A percentile compares a stretch with the other conserved stretches of the same genome.
Evolutionary conservation across 2,329 filamentous ascomycete species (phyloP).

Genomic region (Cucurbitaria berberidis): DNA sequence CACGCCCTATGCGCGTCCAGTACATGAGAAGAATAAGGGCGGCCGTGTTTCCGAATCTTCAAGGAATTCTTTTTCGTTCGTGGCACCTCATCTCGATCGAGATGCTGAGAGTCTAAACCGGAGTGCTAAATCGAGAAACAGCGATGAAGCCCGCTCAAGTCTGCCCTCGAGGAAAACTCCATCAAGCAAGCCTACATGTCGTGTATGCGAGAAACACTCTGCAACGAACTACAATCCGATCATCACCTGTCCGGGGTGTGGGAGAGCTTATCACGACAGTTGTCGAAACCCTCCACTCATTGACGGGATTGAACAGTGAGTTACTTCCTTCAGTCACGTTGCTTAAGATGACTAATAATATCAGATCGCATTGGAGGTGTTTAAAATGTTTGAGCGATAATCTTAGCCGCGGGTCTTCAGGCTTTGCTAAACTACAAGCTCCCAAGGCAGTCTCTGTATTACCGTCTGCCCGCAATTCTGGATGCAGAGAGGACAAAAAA

Average conservation of each 20-base stretch:
- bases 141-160: conserved; percentile 11
- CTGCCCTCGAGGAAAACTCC: conserved; percentile 6
- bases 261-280: conserved; percentile 43
- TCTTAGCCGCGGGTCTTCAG: neutral
- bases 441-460: neutral
- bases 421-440: neutral
- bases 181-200: conserved; percentile 28
- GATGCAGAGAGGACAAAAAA: too few relatives aligned
- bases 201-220: conserved; percentile 34
- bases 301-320: conserved; percentile 18
- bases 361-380: conserved; percentile 18
- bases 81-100: neutral
- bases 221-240: conserved; percentile 35
- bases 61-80: neutral
- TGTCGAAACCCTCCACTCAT: conserved; percentile 37
- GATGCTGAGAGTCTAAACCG: neutral
- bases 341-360: conserved; percentile 6
- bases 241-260: conserved; percentile 42
- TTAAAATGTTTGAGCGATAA: conserved; percentile 16
- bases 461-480: neutral
- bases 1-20: neutral
- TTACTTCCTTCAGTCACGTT: neutral
- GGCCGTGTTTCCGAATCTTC: neutral
- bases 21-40: neutral
- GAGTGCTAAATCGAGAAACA: neutral